Evolutionary conservation across 2,329 filamentous ascomycete genomes (phyloP).

Genomic region (Aspergillus fischeri): DNA sequence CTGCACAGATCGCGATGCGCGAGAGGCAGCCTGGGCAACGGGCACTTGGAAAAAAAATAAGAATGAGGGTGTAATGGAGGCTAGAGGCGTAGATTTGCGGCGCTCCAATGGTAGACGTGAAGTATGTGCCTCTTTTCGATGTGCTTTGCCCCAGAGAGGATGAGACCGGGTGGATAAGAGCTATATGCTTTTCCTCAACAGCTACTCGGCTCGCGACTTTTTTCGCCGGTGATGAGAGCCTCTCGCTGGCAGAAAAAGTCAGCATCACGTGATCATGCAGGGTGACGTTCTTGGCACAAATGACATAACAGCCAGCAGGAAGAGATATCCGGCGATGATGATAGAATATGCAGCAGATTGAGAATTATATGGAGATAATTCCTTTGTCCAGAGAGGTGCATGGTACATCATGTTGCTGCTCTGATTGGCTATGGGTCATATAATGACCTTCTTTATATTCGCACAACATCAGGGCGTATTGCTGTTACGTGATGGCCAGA

Average conservation of each 20-base stretch:
- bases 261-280: neutral
- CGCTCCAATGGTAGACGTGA: constrained; percentile 1
- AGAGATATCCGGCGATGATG: neutral
- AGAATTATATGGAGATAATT: neutral
- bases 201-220: neutral
- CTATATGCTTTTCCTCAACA: neutral
- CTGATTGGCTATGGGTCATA: neutral
- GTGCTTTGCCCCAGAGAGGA: constrained; percentile 9
- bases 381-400: neutral
- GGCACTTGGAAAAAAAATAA: neutral
- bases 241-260: neutral
- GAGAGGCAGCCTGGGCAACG: constrained; percentile 9
- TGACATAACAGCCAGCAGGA: neutral
- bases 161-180: constrained; percentile 1
- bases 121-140: constrained; percentile 7
- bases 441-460: neutral
- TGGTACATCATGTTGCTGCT: neutral
- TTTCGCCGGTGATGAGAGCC: neutral
- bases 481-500: neutral
- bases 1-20: constrained; percentile 14
- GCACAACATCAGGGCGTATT: neutral
- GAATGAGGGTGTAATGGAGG: neutral
- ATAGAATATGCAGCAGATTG: neutral
- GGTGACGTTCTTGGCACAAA: neutral
- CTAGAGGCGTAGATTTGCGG: constrained; percentile 7